These are phyloP conservation scores for Hypoxylon sp. DNA, from an alignment of 2,329 filamentous ascomycete species.

Conservation along the genomic window DNA sequence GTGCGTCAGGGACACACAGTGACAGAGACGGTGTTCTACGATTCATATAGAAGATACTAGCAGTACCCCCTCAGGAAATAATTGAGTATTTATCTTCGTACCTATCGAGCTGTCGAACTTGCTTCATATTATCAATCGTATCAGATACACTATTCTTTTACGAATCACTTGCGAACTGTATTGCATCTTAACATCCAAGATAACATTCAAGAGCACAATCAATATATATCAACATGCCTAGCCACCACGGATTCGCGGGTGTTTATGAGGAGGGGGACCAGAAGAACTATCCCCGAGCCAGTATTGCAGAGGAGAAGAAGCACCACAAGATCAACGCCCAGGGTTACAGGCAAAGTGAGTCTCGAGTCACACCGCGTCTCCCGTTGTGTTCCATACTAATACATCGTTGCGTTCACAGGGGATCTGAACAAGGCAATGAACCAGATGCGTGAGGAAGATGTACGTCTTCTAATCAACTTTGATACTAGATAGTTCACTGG, in stretches of 20 bases:
- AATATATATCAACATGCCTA: slow-evolving; percentile 25
- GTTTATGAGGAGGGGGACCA: slow-evolving; percentile 45
- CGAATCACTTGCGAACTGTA: not conserved
- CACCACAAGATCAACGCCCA: slow-evolving; percentile 46
- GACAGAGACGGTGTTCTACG: slow-evolving; percentile 2
- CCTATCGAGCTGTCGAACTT: not conserved
- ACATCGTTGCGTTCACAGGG: slow-evolving; percentile 34
- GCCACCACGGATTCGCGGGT: slow-evolving; percentile 29
- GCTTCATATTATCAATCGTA: not conserved
- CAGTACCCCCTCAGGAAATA: no score
- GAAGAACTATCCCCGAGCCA: slow-evolving; percentile 41
- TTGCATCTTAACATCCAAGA: not conserved
- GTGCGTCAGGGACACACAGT: not conserved
- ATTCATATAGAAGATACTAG: slow-evolving; percentile 12
- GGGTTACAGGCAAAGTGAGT: slow-evolving; percentile 47
- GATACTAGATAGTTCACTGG: not conserved
- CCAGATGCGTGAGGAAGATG: slow-evolving; percentile 45
- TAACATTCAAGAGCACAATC: not conserved
- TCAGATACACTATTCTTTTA: not conserved
- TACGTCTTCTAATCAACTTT: slow-evolving; percentile 29
- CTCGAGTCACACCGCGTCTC: not conserved
- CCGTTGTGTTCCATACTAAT: not conserved
- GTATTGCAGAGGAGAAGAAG: slow-evolving; percentile 41
- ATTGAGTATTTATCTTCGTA: not conserved
- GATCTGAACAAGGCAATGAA: slow-evolving; percentile 46